These are phyloP conservation scores for Pseudocercospora fuligena DNA, from an alignment of 2,329 filamentous ascomycete genomes.

Conservation along the genomic window DNA sequence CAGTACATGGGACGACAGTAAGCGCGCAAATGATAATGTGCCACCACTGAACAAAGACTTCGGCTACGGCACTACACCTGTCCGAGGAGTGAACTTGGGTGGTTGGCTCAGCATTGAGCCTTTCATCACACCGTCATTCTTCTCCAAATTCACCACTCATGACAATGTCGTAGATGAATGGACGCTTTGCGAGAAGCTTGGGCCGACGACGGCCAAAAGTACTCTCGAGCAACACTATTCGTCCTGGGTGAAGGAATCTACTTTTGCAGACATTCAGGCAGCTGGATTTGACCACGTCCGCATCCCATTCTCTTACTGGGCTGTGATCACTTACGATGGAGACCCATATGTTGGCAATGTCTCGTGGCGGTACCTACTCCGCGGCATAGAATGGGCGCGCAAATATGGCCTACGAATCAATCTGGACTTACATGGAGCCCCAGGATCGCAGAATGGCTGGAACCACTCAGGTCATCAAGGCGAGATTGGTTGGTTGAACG, in stretches of 20 bases:
- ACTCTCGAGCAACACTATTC: slow-evolving; percentile 92
- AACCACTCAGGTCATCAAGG: slow-evolving; percentile 91
- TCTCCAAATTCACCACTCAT: slow-evolving; percentile 66
- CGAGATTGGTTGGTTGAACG: slow-evolving; percentile 83
- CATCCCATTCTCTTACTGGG: slow-evolving; percentile 96
- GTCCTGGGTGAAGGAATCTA: slow-evolving; percentile 80
- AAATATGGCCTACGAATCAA: slow-evolving; percentile 92
- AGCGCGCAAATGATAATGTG: slow-evolving; percentile 76
- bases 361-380: slow-evolving; percentile 90
- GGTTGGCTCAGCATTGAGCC: slow-evolving; percentile 95
- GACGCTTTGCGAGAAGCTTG: slow-evolving; percentile 74
- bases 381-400: slow-evolving; percentile 90
- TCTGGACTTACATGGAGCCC: slow-evolving; percentile 87
- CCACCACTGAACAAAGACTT: slow-evolving; percentile 77
- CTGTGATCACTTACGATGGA: slow-evolving; percentile 78
- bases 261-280: slow-evolving; percentile 80
- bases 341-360: slow-evolving; percentile 88
- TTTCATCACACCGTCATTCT: slow-evolving; percentile 93
- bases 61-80: slow-evolving; percentile 77
- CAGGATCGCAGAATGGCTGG: slow-evolving; percentile 96
- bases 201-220: slow-evolving; percentile 63
- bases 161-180: slow-evolving; percentile 84
- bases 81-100: slow-evolving; percentile 88
- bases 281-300: slow-evolving; percentile 96
- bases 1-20: slow-evolving; percentile 82